A percentile compares a stretch with the other conserved stretches of the same genome.
Evolutionary conservation across 441 rosid species (phyloP).

Genomic region (Euphorbia celastroides): DNA sequence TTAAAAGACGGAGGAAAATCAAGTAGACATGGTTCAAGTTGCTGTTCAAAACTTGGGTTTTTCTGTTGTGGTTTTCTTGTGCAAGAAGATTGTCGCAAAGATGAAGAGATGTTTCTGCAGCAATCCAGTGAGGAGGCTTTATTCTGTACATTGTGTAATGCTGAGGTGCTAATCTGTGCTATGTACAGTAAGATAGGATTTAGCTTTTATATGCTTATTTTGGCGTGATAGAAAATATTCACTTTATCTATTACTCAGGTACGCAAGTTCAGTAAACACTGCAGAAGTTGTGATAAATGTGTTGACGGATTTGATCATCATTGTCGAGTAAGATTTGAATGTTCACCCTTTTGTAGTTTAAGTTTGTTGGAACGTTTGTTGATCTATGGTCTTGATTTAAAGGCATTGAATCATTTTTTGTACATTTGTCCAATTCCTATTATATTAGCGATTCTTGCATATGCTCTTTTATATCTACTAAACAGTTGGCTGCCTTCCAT

Average conservation of each 20-base stretch:
- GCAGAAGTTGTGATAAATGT: slow-evolving; percentile 93
- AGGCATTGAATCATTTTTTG: neutral
- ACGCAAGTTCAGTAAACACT: slow-evolving; percentile 89
- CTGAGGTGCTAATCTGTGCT: slow-evolving; percentile 56
- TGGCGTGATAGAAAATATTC: neutral
- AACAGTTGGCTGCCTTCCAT: neutral
- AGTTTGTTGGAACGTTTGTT: neutral
- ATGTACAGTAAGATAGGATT: slow-evolving; percentile 8
- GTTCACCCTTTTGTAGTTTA: neutral
- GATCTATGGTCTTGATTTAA: neutral
- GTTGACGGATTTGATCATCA: slow-evolving; percentile 98
- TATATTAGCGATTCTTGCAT: neutral
- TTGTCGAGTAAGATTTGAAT: slow-evolving; percentile 61
- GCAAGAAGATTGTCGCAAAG: slow-evolving; percentile 66
- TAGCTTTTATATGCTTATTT: neutral
- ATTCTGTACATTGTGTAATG: slow-evolving; percentile 91
- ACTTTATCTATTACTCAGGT: slow-evolving; percentile 42
- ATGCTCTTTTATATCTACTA: neutral
- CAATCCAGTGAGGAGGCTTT: slow-evolving; percentile 59
- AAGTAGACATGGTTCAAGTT: slow-evolving; percentile 37
- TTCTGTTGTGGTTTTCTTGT: slow-evolving; percentile 64
- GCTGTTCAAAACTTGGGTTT: slow-evolving; percentile 41
- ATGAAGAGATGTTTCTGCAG: slow-evolving; percentile 41
- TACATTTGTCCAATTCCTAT: neutral
- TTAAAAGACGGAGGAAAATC: slow-evolving; percentile 36